Evolutionary conservation across 2,329 filamentous ascomycete species (phyloP).

Genomic region (Colletotrichum theobromicola): DNA sequence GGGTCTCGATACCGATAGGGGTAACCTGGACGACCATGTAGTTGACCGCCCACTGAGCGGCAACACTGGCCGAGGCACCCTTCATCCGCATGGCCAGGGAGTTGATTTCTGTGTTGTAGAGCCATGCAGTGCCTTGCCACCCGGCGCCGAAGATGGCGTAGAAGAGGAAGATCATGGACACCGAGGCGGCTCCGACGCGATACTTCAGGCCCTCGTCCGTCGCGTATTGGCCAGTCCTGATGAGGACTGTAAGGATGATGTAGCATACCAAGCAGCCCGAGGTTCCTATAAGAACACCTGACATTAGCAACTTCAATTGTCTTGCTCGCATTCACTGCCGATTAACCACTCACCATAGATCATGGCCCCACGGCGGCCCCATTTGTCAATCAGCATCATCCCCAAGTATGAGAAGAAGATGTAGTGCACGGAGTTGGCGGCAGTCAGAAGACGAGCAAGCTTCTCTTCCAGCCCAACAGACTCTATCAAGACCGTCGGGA

Average conservation of each 20-base stretch:
- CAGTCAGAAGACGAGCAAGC: background rate
- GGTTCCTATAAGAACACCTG: background rate
- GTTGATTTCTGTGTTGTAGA: background rate
- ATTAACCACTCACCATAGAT: background rate
- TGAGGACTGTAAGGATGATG: background rate
- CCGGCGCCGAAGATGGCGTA: background rate
- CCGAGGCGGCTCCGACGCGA: fast-evolving
- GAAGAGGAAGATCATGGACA: background rate
- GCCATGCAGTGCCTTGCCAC: background rate
- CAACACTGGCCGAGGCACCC: background rate
- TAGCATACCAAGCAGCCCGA: background rate
- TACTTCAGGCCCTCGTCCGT: background rate
- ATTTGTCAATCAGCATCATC: background rate
- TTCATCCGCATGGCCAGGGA: background rate
- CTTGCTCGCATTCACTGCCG: background rate
- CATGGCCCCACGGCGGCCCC: background rate
- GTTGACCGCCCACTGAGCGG: background rate
- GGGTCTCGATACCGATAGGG: background rate
- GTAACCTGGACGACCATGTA: background rate
- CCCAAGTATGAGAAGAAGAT: background rate
- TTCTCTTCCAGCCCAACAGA: background rate
- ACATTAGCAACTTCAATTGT: background rate
- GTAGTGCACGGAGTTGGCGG: background rate
- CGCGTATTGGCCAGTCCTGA: background rate
- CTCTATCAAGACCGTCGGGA: background rate